Evolutionary conservation across 2,329 filamentous ascomycete genomes (phyloP).

Genomic region (Zelopaecilomyces penicillatus): DNA sequence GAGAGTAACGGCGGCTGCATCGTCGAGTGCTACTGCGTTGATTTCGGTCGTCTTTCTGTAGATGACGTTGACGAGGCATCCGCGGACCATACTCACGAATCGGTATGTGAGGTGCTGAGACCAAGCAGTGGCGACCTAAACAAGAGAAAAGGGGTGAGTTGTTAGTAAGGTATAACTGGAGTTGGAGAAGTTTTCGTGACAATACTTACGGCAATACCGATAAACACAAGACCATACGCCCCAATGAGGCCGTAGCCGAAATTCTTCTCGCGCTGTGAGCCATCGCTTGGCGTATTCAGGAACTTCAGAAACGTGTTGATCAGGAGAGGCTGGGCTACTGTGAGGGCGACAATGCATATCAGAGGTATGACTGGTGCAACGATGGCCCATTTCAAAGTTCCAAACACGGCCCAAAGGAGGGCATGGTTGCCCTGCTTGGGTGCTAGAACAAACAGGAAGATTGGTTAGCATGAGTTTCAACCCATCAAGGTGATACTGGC

Average conservation of each 20-base stretch:
- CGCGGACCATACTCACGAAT: slow-evolving; percentile 17
- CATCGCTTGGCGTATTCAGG: slow-evolving; percentile 21
- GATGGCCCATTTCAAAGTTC: no score
- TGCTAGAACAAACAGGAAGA: no score
- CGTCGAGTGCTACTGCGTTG: slow-evolving; percentile 24
- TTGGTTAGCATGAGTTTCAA: slow-evolving; percentile 16
- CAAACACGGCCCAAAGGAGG: no score
- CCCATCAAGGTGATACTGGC: slow-evolving; percentile 4
- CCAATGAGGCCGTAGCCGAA: slow-evolving; percentile 35
- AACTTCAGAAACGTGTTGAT: slow-evolving; percentile 26
- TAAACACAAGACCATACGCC: slow-evolving; percentile 30
- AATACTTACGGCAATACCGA: slow-evolving; percentile 27
- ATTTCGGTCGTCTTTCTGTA: slow-evolving; percentile 26
- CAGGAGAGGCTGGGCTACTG: slow-evolving; percentile 29
- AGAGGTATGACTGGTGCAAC: no score
- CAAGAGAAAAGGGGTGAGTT: no score
- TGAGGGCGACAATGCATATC: no score
- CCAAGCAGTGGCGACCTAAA: background rate
- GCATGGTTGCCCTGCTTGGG: no score
- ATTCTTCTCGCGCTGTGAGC: slow-evolving; percentile 10
- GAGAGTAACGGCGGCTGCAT: slow-evolving; percentile 35
- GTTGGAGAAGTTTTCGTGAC: slow-evolving; percentile 23
- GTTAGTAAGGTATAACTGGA: slow-evolving; percentile 22
- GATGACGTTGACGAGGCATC: slow-evolving; percentile 23
- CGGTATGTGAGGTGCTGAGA: slow-evolving; percentile 16